phyloP scores from a whole-genome alignment of 192 early-diverging fungal species.

The Paraglomus brasilianum region DNA sequence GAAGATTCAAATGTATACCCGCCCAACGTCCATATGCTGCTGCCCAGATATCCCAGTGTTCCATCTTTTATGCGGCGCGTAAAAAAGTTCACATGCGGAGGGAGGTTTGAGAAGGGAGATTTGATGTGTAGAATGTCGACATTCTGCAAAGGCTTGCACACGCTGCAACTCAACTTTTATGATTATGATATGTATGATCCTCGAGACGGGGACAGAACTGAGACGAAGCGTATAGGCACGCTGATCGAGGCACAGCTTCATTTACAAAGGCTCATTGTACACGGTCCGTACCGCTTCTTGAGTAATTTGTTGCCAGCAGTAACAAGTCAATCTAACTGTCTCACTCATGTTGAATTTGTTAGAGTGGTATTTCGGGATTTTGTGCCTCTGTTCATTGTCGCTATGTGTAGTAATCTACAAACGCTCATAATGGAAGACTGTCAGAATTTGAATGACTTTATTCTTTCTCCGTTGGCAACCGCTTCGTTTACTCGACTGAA shows the following conservation, averaged over 20 bases:
- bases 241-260: not conserved
- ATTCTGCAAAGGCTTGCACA: not conserved
- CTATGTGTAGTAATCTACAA: conserved; percentile 1
- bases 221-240: not conserved
- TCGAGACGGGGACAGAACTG: conserved; percentile 4
- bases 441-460: not conserved
- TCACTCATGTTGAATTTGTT: conserved; percentile 18
- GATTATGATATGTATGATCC: conserved; percentile 12
- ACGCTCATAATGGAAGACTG: conserved; percentile 5
- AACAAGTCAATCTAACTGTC: not conserved
- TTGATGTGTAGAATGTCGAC: conserved; percentile 4
- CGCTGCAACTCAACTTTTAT: not conserved
- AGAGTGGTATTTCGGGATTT: conserved; percentile 7
- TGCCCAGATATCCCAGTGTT: not conserved
- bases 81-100: not conserved
- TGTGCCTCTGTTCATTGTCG: not conserved
- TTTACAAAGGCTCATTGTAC: not conserved
- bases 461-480: conserved; percentile 6
- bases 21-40: not conserved
- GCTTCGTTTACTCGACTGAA: conserved; percentile 11
- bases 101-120: conserved; percentile 5
- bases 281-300: conserved; percentile 2
- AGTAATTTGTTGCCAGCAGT: not conserved
- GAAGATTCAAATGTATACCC: not conserved
- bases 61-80: not conserved